Percentiles rank a stretch among this genome's conserved stretches.
Conservation (phyloP, 2,329 filamentous ascomycete genomes). For the Fusarium tjaetaba region DNA sequence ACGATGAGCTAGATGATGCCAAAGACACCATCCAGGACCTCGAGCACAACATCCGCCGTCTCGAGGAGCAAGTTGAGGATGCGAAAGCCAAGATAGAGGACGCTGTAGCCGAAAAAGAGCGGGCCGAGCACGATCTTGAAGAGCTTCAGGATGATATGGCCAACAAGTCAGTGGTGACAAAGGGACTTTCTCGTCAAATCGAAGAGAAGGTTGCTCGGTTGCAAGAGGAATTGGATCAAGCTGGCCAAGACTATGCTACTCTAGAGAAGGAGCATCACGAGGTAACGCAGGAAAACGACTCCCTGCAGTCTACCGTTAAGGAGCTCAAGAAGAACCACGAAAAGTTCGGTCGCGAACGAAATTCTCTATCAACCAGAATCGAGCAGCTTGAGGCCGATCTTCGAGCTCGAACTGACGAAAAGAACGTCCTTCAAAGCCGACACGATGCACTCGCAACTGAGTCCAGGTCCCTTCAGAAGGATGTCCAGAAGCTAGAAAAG, state of each 20-base stretch:
- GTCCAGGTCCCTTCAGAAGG: slow-evolving; percentile 72
- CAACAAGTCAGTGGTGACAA: slow-evolving; percentile 81
- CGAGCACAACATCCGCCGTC: slow-evolving; percentile 62
- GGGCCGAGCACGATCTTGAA: slow-evolving; percentile 68
- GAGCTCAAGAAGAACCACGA: slow-evolving; percentile 50
- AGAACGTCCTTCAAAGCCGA: slow-evolving; percentile 73
- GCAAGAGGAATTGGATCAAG: slow-evolving; percentile 71
- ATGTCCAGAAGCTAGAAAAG: slow-evolving; percentile 63
- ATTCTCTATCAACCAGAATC: slow-evolving; percentile 60
- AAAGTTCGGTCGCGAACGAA: slow-evolving; percentile 42
- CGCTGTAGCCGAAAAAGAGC: slow-evolving; percentile 63
- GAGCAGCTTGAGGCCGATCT: slow-evolving; percentile 69
- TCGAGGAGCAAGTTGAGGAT: slow-evolving; percentile 65
- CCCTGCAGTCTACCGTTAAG: slow-evolving; percentile 57
- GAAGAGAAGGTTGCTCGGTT: slow-evolving; percentile 75
- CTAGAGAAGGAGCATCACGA: slow-evolving; percentile 62
- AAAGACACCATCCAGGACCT: slow-evolving; percentile 68
- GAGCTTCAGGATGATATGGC: slow-evolving; percentile 80
- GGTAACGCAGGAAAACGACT: slow-evolving; percentile 58
- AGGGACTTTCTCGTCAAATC: slow-evolving; percentile 77
- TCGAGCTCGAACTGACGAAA: slow-evolving; percentile 69
- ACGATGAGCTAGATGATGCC: slow-evolving; percentile 64
- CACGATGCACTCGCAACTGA: slow-evolving; percentile 74
- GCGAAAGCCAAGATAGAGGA: slow-evolving; percentile 64
- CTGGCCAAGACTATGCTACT: slow-evolving; percentile 59